These are phyloP conservation scores for Senna siamea DNA, from an alignment of 306 rosid genomes.

Conservation along the genomic window DNA sequence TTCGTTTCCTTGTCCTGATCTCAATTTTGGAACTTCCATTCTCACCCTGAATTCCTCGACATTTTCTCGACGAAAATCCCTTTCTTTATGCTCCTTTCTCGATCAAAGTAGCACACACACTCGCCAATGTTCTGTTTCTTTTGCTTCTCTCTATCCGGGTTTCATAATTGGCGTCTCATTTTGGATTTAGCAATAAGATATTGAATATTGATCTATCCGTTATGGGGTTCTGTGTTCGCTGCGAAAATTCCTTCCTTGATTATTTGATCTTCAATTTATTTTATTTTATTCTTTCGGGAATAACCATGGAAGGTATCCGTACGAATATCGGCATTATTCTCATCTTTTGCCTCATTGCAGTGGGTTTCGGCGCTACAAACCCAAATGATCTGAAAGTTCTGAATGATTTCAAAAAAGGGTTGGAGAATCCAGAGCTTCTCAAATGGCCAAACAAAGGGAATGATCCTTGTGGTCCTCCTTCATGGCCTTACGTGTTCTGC, in stretches of 20 bases:
- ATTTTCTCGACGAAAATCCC: too few species aligned
- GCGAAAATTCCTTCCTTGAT: constrained; percentile 32
- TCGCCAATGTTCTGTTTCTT: constrained; percentile 18
- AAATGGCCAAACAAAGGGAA: constrained; percentile 65
- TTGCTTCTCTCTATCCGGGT: constrained; percentile 33
- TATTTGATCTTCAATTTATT: not conserved
- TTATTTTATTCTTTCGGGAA: constrained; percentile 24
- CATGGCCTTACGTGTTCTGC: constrained; percentile 76
- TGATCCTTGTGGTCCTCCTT: constrained; percentile 81
- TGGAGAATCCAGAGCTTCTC: constrained; percentile 70
- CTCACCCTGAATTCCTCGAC: constrained; percentile 23
- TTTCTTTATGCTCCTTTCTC: too few species aligned
- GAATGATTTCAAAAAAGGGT: constrained; percentile 64
- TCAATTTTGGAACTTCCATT: constrained; percentile 3
- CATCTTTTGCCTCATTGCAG: constrained; percentile 29
- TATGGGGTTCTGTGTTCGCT: constrained; percentile 37
- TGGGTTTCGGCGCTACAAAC: constrained; percentile 52
- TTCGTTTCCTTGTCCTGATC: constrained; percentile 25
- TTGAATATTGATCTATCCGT: not conserved
- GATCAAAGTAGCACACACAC: constrained; percentile 2
- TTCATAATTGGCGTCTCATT: constrained; percentile 6
- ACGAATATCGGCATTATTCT: constrained; percentile 32
- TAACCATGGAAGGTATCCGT: constrained; percentile 42
- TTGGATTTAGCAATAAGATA: not conserved
- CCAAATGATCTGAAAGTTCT: constrained; percentile 68